These are phyloP conservation scores for Bretschneidera sinensis DNA, from an alignment of 345 rosid genomes.

Conservation along the genomic window DNA sequence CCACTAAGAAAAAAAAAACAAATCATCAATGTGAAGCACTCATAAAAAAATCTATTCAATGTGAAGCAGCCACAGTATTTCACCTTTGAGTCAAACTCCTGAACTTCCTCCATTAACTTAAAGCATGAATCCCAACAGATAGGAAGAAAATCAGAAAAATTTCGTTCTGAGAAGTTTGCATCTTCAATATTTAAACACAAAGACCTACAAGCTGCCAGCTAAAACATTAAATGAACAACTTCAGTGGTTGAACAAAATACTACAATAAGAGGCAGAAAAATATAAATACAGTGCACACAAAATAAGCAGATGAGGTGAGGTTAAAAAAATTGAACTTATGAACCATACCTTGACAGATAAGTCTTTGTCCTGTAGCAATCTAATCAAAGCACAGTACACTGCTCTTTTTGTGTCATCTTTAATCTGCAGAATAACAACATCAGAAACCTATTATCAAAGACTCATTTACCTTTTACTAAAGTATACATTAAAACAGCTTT, in stretches of 20 bases:
- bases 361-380: slow-evolving; percentile 76
- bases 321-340: slow-evolving; percentile 10
- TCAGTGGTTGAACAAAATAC: slow-evolving; percentile 24
- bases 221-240: slow-evolving; percentile 28
- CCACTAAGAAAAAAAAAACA: too few relatives aligned
- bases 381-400: slow-evolving; percentile 87
- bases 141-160: slow-evolving; percentile 85
- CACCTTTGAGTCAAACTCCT: slow-evolving; percentile 99
- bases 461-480: slow-evolving; percentile 3
- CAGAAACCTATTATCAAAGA: slow-evolving; percentile 16
- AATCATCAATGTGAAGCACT: too few relatives aligned
- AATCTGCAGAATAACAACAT: slow-evolving; percentile 50
- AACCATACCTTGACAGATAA: slow-evolving; percentile 77
- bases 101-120: slow-evolving; percentile 86
- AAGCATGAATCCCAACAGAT: slow-evolving; percentile 87
- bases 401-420: slow-evolving; percentile 84
- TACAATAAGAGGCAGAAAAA: slow-evolving; percentile 5
- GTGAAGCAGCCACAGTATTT: background rate
- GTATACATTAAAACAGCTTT: background rate
- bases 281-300: background rate
- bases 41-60: background rate
- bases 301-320: slow-evolving; percentile 2
- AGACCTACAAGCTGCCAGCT: slow-evolving; percentile 98
- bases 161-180: slow-evolving; percentile 77
- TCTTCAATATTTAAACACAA: slow-evolving; percentile 89